Base-by-base conservation (phyloP, 306 rosid genomes). In the Cajanus cajan region DNA sequence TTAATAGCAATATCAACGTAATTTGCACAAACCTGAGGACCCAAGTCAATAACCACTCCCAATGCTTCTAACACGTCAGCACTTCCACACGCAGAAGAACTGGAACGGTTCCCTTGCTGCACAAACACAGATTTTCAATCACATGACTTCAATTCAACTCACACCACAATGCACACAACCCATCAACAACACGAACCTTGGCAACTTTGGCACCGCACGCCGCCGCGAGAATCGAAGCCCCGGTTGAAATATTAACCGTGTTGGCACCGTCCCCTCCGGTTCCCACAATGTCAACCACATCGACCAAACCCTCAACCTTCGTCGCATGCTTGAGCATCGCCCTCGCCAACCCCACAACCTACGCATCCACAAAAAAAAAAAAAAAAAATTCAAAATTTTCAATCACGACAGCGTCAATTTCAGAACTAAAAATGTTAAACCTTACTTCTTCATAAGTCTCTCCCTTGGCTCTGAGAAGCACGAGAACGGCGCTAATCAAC, bases 11-110 rank as follows among this genome's bases (percentile, higher is more conserved):
- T 28, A 28, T 1, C 2, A 28, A 28, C 3, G 13, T 7, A 44
- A 16, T 54, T 64, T 34, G 41, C 67, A 82, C 80, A 9, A 71
- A 83, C 87, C 99, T 91, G 84, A 31, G 99, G 90, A n/a, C 88
- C 93, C 50, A 96, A 80, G 80, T 96, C 96, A 74, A 89, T 85
- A 48, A 76, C 82, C 64, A 95, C 84, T 70, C 92, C 98, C 79
- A 95, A n/a, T 14, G 82, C 93, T 84, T 95, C 98, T 44, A 95
- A 83, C 44, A 93, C 99, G 37, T 95, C 99, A 47, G 97, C 99
- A 86, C 99, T 95, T 81, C 99, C 99, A 83, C 99, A 93, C 0
- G 98, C 94, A 2, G 99, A 95, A 67, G 98, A 93, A 86, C 98
- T 95, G 8, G 97, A 93, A 15, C 98, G 97, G 77, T 33, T 91